Evolutionary conservation across 2,329 filamentous ascomycete genomes (phyloP).

Genomic region (Sclerotinia nivalis): DNA sequence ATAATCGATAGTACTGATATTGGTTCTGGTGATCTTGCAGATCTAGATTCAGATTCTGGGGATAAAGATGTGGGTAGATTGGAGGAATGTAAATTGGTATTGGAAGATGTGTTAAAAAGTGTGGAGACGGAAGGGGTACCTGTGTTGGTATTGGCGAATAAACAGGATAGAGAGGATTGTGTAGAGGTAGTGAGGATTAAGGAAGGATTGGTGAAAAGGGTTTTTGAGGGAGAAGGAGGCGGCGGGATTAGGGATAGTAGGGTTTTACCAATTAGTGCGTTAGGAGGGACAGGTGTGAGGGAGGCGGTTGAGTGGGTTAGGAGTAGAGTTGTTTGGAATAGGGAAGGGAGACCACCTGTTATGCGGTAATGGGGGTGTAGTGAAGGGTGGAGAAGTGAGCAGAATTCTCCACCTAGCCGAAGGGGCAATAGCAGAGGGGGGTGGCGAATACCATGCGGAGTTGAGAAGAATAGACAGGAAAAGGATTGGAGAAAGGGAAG

Average conservation of each 20-base stretch:
- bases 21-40: constrained; percentile 61
- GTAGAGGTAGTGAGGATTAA: constrained; percentile 97
- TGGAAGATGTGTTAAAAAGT: constrained; percentile 87
- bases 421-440: not conserved
- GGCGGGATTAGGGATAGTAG: constrained; percentile 83
- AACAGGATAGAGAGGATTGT: constrained; percentile 96
- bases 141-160: constrained; percentile 89
- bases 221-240: constrained; percentile 93
- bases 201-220: constrained; percentile 90
- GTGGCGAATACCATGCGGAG: not conserved
- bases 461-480: not conserved
- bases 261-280: constrained; percentile 87
- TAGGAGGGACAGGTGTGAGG: constrained; percentile 82
- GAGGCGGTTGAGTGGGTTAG: constrained; percentile 98
- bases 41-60: constrained; percentile 4
- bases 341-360: constrained; percentile 84
- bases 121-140: constrained; percentile 89
- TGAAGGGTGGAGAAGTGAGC: constrained; percentile 24
- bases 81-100: constrained; percentile 83
- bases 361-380: constrained; percentile 65
- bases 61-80: constrained; percentile 58
- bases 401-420: too few relatives aligned
- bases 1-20: constrained; percentile 95
- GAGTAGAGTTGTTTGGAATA: constrained; percentile 93
- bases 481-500: not conserved